Base-by-base conservation (phyloP, 2,329 filamentous ascomycete species). In the Fusarium sororula region DNA sequence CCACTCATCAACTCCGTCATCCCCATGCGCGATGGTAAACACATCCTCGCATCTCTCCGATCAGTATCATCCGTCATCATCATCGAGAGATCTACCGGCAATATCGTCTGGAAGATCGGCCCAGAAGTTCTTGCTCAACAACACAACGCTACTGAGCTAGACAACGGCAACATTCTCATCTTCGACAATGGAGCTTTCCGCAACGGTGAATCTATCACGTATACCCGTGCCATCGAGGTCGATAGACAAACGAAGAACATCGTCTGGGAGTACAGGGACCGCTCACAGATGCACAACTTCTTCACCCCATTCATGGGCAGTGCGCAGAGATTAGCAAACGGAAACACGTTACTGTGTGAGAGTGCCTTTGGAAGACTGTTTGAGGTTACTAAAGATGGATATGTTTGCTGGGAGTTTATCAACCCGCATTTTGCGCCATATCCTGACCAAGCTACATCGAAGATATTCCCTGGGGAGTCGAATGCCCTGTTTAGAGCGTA, bases 261-360 rank as follows among this genome's bases (percentile, higher is more conserved):
- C 42, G 75, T 79, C 8, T 80, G 79, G 79, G 77, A 80, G 63
- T 80, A 80, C 28, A 74, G 79, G 2, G 79, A 80, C 37, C 68
- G 70, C 7, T 78, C 78, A 7, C 78, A 79, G 60, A 79, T 79
- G 72, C 66, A 77, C 20, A 77, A 75, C 61, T 80, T 80, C 59
- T 80, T 80, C 30, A 80, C 79, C 2, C 79, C 79, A 0, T 80
- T 80, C 38, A 80, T 80, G 79, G 79, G 77, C 0, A 80, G 79
- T 45, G 79, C 79, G 1, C 79, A 80, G 66, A 69, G 79, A 13
- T 57, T 80, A 1, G 60, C 63, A 0, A 80, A 80, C 18, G 78
- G 77, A 4, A 80, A 80, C 38, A 80, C 78, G 1, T 20, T 80
- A 2, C 30, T 80, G 0, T 80, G 79, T 1, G 79, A 80, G 58